Conservation (phyloP, 306 rosid species). For the Prunus salicina region DNA sequence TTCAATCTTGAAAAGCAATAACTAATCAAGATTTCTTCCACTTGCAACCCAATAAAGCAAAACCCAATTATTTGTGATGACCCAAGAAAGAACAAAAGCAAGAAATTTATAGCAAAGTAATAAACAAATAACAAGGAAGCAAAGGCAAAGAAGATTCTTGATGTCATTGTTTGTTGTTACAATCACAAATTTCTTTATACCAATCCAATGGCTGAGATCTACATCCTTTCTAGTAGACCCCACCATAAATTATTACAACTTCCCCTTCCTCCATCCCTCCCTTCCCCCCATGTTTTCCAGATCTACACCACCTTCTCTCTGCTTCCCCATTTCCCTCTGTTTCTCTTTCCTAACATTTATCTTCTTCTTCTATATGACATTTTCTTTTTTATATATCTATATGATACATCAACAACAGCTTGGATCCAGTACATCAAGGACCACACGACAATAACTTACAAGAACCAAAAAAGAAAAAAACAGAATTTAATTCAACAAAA, state of each 20-base stretch:
- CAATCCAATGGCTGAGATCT: constrained; percentile 44
- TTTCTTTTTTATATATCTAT: constrained; percentile 26
- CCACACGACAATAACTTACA: constrained; percentile 22
- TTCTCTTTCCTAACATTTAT: constrained; percentile 31
- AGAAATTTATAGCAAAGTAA: not conserved
- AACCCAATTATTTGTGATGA: constrained; percentile 16
- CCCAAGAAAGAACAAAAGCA: not conserved
- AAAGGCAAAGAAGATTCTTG: constrained; percentile 25
- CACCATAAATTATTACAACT: constrained; percentile 60
- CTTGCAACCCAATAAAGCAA: constrained; percentile 8
- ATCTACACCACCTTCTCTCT: constrained; percentile 34
- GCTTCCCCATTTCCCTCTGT: constrained; percentile 13
- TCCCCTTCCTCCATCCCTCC: not conserved
- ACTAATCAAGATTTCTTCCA: too few species aligned
- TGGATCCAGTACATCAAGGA: constrained; percentile 32
- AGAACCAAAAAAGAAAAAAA: not conserved
- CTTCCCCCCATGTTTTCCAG: constrained; percentile 17
- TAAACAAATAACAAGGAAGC: not conserved
- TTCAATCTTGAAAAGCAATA: too few species aligned
- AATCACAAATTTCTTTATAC: constrained; percentile 24
- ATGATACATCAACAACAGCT: constrained; percentile 43
- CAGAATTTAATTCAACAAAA: constrained; percentile 4
- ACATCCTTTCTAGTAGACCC: constrained; percentile 61
- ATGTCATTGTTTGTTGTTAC: constrained; percentile 19
- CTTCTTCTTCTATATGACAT: constrained; percentile 31